A percentile compares a stretch with the other conserved stretches of the same genome.
These are phyloP conservation scores for Aspergillus sp. DNA, from an alignment of 2,329 filamentous ascomycete species.

Conservation along the genomic window DNA sequence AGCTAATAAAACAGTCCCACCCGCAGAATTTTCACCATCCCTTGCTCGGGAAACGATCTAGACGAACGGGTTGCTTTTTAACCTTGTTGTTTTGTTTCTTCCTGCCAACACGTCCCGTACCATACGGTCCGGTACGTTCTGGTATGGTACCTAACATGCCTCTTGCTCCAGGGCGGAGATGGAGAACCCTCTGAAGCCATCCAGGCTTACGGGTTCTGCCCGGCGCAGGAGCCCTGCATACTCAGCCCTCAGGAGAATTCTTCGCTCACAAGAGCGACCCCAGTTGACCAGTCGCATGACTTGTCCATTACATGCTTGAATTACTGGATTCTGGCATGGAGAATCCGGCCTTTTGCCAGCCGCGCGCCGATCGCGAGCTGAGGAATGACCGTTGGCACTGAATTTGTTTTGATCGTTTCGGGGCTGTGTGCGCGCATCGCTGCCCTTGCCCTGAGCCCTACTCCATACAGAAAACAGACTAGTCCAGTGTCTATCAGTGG, in stretches of 20 bases:
- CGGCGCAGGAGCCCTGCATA: neutral
- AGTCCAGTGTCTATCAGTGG: neutral
- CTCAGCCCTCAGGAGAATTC: slow-evolving; percentile 1
- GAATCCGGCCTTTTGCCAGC: slow-evolving; percentile 7
- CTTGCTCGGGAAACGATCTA: slow-evolving; percentile 16
- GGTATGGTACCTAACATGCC: neutral
- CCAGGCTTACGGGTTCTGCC: neutral
- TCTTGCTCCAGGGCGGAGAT: neutral
- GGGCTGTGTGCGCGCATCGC: neutral
- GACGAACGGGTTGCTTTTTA: slow-evolving; percentile 1
- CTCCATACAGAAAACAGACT: too few species aligned
- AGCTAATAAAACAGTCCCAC: slow-evolving; percentile 12
- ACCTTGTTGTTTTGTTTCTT: slow-evolving; percentile 6
- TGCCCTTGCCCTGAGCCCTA: slow-evolving; percentile 6
- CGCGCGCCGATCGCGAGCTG: slow-evolving; percentile 15
- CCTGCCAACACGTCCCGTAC: neutral
- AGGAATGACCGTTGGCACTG: neutral
- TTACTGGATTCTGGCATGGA: neutral
- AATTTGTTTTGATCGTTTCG: neutral
- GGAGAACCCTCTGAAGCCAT: neutral
- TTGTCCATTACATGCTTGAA: neutral
- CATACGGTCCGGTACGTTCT: neutral
- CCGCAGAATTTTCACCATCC: slow-evolving; percentile 20
- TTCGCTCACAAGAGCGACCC: neutral
- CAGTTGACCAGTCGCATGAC: neutral